Conservation (phyloP, 2,329 filamentous ascomycete species). For the Samsoniella hepiali region DNA sequence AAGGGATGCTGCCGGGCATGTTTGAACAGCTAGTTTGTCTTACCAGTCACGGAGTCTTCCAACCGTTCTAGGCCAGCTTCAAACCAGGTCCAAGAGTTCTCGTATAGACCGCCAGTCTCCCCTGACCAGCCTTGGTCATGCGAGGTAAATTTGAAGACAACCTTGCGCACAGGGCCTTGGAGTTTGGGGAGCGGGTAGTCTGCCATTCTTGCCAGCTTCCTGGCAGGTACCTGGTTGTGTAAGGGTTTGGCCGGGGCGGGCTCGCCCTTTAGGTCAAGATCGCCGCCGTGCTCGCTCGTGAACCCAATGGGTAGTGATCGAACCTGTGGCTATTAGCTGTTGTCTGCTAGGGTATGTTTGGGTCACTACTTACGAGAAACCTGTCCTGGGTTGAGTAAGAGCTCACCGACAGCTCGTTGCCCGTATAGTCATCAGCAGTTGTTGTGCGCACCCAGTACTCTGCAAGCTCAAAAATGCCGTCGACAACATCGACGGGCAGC, state of each 20-base stretch:
- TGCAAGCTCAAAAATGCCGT: conserved; percentile 55
- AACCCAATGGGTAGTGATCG: conserved; percentile 40
- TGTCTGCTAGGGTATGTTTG: not conserved
- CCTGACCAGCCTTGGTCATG: conserved; percentile 58
- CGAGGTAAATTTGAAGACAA: conserved; percentile 57
- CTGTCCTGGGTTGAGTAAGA: conserved; percentile 21
- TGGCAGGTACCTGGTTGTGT: conserved; percentile 27
- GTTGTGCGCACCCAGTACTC: conserved; percentile 60
- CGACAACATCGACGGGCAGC: conserved; percentile 54
- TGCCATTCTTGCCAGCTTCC: conserved; percentile 33
- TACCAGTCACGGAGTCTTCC: conserved; percentile 36
- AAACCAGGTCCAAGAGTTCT: conserved; percentile 59
- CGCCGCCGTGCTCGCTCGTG: conserved; percentile 25
- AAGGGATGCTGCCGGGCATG: not conserved
- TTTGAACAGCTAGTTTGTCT: conserved; percentile 15
- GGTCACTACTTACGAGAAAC: conserved; percentile 32
- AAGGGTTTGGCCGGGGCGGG: conserved; percentile 14
- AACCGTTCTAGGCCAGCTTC: conserved; percentile 59
- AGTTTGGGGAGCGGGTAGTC: conserved; percentile 40
- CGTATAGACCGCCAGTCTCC: conserved; percentile 35
- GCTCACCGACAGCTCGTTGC: conserved; percentile 14
- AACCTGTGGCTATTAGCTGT: conserved; percentile 27
- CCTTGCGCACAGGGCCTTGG: conserved; percentile 53
- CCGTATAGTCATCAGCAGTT: conserved; percentile 32
- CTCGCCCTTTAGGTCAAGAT: conserved; percentile 12